phyloP scores from a whole-genome alignment of 2,329 filamentous ascomycete genomes.

The Ophiostoma novo-ulmi region DNA sequence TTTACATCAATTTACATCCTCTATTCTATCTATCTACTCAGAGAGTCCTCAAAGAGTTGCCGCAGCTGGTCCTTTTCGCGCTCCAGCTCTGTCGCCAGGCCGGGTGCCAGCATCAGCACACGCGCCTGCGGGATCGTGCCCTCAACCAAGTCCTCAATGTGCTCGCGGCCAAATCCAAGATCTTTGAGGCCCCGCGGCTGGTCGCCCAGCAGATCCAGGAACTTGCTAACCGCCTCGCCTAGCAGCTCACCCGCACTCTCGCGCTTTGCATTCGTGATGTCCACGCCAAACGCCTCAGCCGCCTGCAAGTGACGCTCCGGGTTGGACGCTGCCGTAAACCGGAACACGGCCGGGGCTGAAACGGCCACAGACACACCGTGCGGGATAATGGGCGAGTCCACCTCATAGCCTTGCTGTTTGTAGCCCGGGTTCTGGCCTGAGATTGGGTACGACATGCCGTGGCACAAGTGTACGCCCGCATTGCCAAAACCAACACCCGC shows the following conservation, averaged over 20 bases:
- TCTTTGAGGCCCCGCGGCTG: conserved; percentile 82
- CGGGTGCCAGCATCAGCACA: conserved; percentile 88
- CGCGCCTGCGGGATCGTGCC: conserved; percentile 89
- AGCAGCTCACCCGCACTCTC: conserved; percentile 88
- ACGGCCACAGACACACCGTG: conserved; percentile 83
- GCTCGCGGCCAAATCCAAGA: conserved; percentile 68
- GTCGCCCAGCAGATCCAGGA: conserved; percentile 77
- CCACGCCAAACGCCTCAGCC: conserved; percentile 43
- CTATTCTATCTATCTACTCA: conserved; percentile 32
- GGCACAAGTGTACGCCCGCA: conserved; percentile 80
- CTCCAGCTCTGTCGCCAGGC: conserved; percentile 63
- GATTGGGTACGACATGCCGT: conserved; percentile 94
- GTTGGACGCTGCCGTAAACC: conserved; percentile 57
- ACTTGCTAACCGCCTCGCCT: conserved; percentile 73
- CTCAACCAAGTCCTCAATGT: conserved; percentile 82
- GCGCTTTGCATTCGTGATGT: conserved; percentile 78
- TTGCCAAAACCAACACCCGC: conserved; percentile 97
- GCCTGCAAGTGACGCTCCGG: conserved; percentile 80
- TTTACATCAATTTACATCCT: background rate
- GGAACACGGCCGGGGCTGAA: conserved; percentile 45
- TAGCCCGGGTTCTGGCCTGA: conserved; percentile 89
- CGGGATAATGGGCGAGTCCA: conserved; percentile 75
- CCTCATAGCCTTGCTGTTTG: conserved; percentile 78
- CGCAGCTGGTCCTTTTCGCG: conserved; percentile 68
- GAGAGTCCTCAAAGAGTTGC: conserved; percentile 59